Conservation (phyloP, 495 filamentous ascomycete genomes). For the Podospora pseudocomata region DNA sequence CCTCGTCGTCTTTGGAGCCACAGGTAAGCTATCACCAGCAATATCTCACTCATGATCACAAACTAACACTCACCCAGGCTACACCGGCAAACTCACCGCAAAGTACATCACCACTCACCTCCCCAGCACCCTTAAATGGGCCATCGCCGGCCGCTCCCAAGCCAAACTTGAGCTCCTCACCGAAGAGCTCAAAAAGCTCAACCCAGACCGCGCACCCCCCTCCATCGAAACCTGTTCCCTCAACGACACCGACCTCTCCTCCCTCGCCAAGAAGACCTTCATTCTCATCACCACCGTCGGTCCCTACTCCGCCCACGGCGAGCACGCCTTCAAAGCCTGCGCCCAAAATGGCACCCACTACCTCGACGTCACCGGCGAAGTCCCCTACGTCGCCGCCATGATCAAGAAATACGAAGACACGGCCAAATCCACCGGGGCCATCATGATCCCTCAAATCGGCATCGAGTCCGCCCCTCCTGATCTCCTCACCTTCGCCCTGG, state of each 20-base stretch:
- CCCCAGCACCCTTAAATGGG: slow-evolving; percentile 84
- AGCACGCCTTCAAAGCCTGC: slow-evolving; percentile 82
- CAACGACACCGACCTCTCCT: slow-evolving; percentile 57
- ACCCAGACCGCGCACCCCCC: slow-evolving; percentile 66
- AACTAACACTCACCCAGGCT: slow-evolving; percentile 53
- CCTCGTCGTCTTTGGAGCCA: slow-evolving; percentile 75
- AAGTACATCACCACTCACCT: slow-evolving; percentile 71
- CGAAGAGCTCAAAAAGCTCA: slow-evolving; percentile 60
- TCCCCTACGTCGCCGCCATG: slow-evolving; percentile 74
- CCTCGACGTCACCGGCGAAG: slow-evolving; percentile 85
- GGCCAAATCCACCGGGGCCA: slow-evolving; percentile 71
- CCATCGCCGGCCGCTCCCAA: slow-evolving; percentile 75
- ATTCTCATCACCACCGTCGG: slow-evolving; percentile 82
- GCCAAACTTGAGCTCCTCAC: slow-evolving; percentile 66
- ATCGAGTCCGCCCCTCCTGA: slow-evolving; percentile 85
- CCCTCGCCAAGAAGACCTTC: slow-evolving; percentile 69
- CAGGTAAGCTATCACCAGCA: slow-evolving; percentile 40
- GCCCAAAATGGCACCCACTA: slow-evolving; percentile 86
- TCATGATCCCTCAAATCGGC: slow-evolving; percentile 83
- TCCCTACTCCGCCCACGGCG: slow-evolving; percentile 75
- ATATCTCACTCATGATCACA: slow-evolving; percentile 24
- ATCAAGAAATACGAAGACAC: slow-evolving; percentile 73
- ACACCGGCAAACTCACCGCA: slow-evolving; percentile 75
- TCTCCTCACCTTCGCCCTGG: slow-evolving; percentile 67
- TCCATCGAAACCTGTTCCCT: slow-evolving; percentile 64